Conservation (phyloP, 2,329 filamentous ascomycete species). For the Pseudocercospora pini-densiflorae region DNA sequence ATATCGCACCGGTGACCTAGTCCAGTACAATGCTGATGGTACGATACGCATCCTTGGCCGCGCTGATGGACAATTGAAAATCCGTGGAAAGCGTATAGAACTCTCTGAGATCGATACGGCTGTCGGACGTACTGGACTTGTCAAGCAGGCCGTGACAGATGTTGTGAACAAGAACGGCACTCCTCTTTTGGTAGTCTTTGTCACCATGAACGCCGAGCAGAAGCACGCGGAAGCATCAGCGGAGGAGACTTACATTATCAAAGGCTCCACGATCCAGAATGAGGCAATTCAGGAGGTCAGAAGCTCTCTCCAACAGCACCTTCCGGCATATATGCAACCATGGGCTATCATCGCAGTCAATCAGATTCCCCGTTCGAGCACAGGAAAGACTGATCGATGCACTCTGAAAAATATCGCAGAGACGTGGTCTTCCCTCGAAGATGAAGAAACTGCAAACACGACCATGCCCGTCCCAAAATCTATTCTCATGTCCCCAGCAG, state of each 20-base stretch:
- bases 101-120: slow-evolving; percentile 64
- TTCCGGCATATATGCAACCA: background rate
- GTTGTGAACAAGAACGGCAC: background rate
- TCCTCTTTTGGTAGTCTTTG: background rate
- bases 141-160: slow-evolving; percentile 43
- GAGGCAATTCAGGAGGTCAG: background rate
- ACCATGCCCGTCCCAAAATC: background rate
- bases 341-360: background rate
- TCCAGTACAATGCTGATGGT: slow-evolving; percentile 27
- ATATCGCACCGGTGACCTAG: slow-evolving; percentile 32
- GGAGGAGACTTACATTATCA: background rate
- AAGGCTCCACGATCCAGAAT: background rate
- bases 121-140: no score
- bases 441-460: background rate
- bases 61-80: slow-evolving; percentile 76
- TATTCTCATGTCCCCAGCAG: background rate
- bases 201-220: background rate
- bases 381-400: background rate
- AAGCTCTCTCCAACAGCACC: background rate
- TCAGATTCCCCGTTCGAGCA: background rate
- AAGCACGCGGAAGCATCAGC: background rate
- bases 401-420: background rate
- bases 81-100: slow-evolving; percentile 77
- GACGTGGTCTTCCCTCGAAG: background rate
- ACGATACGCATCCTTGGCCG: slow-evolving; percentile 63